Percentiles rank a stretch among this genome's conserved stretches.
phyloP scores from a whole-genome alignment of 345 rosid species.

The Moringa oleifera region DNA sequence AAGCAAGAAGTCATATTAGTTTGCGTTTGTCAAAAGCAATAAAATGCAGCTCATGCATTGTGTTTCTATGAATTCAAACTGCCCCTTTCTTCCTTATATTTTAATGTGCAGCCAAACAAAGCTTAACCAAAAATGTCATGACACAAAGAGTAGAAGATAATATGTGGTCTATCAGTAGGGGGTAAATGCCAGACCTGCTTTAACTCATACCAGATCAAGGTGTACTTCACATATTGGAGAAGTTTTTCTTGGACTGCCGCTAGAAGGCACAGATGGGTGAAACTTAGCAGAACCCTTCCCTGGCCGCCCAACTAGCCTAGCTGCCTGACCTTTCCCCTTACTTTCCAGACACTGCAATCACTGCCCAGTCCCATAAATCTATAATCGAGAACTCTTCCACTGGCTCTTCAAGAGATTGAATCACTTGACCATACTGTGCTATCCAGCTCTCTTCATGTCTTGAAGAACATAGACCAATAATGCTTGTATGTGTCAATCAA shows the following conservation, averaged over 20 bases:
- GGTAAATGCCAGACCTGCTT: constrained; percentile 74
- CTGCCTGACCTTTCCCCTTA: constrained; percentile 34
- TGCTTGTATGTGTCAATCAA: background rate
- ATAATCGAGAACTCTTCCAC: constrained; percentile 33
- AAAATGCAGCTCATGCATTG: background rate
- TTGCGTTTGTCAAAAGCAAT: background rate
- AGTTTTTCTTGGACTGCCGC: constrained; percentile 58
- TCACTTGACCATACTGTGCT: constrained; percentile 83
- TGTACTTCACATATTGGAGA: constrained; percentile 77
- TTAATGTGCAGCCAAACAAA: constrained; percentile 1
- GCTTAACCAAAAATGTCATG: background rate
- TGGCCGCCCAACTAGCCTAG: constrained; percentile 68
- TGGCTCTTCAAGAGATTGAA: constrained; percentile 33
- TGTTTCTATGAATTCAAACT: background rate
- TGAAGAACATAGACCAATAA: constrained; percentile 31
- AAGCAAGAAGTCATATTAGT: background rate
- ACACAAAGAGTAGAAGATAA: constrained; percentile 5
- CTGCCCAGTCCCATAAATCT: constrained; percentile 84
- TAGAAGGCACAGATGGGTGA: constrained; percentile 78
- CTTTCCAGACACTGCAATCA: constrained; percentile 42
- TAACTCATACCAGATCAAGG: constrained; percentile 82
- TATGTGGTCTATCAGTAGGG: background rate
- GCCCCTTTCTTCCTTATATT: background rate
- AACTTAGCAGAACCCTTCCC: constrained; percentile 60
- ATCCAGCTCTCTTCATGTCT: constrained; percentile 72